Evolutionary conservation across 1,284 basidiomycete genomes (phyloP).

Genomic region (Cryptococcus depauperatus): DNA sequence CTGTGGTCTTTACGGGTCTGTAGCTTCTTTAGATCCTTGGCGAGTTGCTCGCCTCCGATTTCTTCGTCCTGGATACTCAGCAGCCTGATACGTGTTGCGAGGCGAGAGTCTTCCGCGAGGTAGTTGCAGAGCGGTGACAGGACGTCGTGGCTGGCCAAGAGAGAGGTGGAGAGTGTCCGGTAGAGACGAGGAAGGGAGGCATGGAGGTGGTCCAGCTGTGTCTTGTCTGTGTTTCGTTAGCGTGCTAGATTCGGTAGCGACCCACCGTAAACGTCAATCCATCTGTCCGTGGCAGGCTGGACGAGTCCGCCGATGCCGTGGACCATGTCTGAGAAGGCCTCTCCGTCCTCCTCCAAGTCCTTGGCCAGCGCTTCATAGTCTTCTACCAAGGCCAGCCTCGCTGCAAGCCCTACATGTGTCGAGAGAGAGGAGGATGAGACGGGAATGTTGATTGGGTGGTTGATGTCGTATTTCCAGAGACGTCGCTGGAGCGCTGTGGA

Average conservation of each 20-base stretch:
- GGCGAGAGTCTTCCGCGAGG: neutral
- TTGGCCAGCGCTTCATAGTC: neutral
- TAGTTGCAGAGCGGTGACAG: neutral
- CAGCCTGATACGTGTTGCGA: neutral
- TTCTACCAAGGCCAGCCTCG: neutral
- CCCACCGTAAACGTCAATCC: neutral
- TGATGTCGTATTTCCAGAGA: neutral
- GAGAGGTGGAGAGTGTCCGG: neutral
- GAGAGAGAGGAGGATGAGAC: neutral
- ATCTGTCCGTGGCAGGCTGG: neutral
- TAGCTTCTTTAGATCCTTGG: neutral
- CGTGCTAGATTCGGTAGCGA: neutral
- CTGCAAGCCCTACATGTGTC: neutral
- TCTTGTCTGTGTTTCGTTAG: neutral
- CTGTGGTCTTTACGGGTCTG: neutral
- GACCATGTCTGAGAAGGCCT: neutral
- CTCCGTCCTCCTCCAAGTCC: neutral
- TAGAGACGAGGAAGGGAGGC: neutral
- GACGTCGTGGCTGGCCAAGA: neutral
- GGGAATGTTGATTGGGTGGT: neutral
- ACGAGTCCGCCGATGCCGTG: neutral
- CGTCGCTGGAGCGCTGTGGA: neutral
- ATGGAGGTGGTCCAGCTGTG: neutral
- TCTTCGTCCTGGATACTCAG: neutral
- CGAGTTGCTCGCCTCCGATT: neutral